A percentile compares a stretch with the other conserved stretches of the same genome.
Evolutionary conservation across 1,284 basidiomycete species (phyloP).

Genomic region (Ustilago cynodontis): DNA sequence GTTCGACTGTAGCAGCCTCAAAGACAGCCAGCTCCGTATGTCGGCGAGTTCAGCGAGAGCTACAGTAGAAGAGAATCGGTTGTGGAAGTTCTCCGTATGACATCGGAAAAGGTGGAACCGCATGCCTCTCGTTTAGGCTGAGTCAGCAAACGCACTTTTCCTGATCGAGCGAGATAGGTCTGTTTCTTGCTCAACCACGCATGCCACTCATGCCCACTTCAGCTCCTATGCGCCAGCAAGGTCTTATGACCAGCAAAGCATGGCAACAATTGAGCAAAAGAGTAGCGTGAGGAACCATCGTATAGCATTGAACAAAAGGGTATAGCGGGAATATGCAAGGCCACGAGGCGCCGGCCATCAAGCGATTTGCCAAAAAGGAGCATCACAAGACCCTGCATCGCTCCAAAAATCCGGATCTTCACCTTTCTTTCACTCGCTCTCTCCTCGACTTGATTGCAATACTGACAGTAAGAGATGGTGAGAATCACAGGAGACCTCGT

Average conservation of each 20-base stretch:
- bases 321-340: slow-evolving; percentile 13
- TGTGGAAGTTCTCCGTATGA: no score
- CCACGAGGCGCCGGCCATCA: slow-evolving; percentile 15
- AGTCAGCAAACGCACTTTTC: not conserved
- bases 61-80: no score
- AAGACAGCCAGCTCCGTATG: no score
- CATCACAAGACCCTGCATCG: slow-evolving; percentile 38
- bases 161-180: not conserved
- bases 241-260: not conserved
- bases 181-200: not conserved
- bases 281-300: not conserved
- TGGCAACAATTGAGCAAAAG: not conserved
- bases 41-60: no score
- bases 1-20: no score
- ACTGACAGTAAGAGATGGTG: no score
- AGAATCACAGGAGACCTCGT: slow-evolving; percentile 27
- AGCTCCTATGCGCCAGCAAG: no score
- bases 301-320: not conserved
- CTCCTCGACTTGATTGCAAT: not conserved
- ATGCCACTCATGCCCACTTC: no score
- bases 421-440: not conserved
- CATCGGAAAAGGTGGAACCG: not conserved
- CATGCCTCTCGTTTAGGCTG: not conserved
- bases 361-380: not conserved
- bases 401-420: not conserved